Base-by-base conservation (phyloP, 352 stramenopile species). In the Globisporangium apiculatum region DNA sequence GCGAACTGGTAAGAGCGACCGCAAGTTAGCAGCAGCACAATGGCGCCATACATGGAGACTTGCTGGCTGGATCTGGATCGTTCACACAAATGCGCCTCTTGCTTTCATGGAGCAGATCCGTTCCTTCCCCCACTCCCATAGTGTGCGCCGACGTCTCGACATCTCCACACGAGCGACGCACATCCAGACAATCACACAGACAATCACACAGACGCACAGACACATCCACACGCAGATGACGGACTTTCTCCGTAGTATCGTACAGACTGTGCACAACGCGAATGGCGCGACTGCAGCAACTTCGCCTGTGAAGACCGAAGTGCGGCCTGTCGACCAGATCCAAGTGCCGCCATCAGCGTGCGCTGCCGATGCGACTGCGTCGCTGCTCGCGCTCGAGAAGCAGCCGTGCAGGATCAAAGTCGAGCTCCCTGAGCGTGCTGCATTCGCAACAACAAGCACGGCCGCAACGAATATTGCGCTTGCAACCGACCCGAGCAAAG, bases 221-320 rank as follows among this genome's bases (percentile, higher is more conserved):
- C 31, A 61, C 53, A 59, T 31, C 24, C 24, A 31, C 24, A 31
- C 24, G 24, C 24, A 61, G n/a, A 90, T 91, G 80, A 91, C 80
- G 12, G 80, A 91, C 41, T 88, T 88, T 45, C 82, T 91, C 54
- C 80, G 80, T 59, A 91, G 65, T 46, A 91, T 91, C 64, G 73
- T 76, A 57, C 77, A 77, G 55, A 82, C 62, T 31, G 72, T 66
- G 10, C 60, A 61, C 65, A 82, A 65, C n/a, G 72, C 68, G n/a
- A 61, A 56, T 56, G 24, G 37, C 51, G 18, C 36, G 38, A 18
- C 64, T 18, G 17, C 43, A 1, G 11, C 51, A 18, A 45, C 15
- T 15, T 56, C 55, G 35, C 17, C 40, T 10, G 60, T 71, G 37
- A 79, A 81, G 60, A 64, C 61, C n/a, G 70, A 78, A 46, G 46